Base-by-base conservation (phyloP, 768 basidiomycete species). In the Pholiota conissans region DNA sequence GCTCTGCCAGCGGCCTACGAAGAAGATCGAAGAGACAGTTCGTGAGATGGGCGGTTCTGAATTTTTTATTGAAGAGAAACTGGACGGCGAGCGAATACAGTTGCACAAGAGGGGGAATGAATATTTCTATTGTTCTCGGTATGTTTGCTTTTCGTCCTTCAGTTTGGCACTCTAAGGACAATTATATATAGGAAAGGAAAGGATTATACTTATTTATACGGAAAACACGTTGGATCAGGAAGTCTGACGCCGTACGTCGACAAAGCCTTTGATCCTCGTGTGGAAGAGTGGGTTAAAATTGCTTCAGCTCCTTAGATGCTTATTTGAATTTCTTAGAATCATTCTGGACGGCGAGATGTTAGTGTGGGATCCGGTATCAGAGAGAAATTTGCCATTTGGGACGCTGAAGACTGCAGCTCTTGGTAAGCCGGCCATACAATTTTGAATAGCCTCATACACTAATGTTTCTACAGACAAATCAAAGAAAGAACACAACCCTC, bases 331-430 rank as follows among this genome's bases (percentile, higher is more conserved):
- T 29, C 51, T 6, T 18, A 98, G 96, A 49, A 89, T 96, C 63
- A 92, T 98, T 47, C 72, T 99, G 13, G 97, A 99, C 63, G 97
- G 97, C 0, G 97, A 99, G 71, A 98, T 99, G 96, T 76, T 99
- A 29, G 96, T 98, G 2, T 98, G 91, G 91, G 97, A 98, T 71
- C 96, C 96, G 0, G 78, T 90, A 3, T 87, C 92, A 0, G 88
- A 90, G 64, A 85, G 91, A 20, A 91, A 93, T 66, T 76, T 97
- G 18, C 93, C 96, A 0, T 98, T 99, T 60, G 97, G 97, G 1
- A 91, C 86, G 0, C 76, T 99, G 49, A 99, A 99, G 73, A 92
- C 94, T 0, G 93, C 94, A 40, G 95, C 95, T 0, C 76, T 89
- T 14, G 91, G 93, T 93, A 57, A 18, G 49, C 64, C 26, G 59